Evolutionary conservation across 2,329 filamentous ascomycete species (phyloP).

Genomic region (Sclerotinia glacialis): DNA sequence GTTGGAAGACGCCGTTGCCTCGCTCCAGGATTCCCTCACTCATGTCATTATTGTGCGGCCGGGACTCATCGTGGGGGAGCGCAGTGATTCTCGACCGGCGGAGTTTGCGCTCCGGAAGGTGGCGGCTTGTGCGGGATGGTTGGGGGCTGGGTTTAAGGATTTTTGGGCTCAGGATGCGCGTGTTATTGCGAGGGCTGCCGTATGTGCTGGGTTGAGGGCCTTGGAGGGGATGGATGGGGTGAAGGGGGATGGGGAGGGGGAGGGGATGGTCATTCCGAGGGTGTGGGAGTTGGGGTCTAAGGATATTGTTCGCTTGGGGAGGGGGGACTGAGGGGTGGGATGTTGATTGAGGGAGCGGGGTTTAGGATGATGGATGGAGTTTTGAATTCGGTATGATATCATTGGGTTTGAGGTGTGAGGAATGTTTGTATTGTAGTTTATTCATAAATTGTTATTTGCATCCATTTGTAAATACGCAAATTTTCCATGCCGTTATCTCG

Average conservation of each 20-base stretch:
- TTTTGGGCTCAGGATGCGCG: slow-evolving; percentile 64
- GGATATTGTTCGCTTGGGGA: slow-evolving; percentile 53
- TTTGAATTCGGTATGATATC: background rate
- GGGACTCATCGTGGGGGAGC: slow-evolving; percentile 69
- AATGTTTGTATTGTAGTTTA: too few relatives aligned
- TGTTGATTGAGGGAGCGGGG: background rate
- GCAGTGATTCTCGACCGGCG: slow-evolving; percentile 57
- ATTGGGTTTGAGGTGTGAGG: too few relatives aligned
- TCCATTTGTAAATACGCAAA: background rate
- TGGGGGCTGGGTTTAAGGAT: slow-evolving; percentile 53
- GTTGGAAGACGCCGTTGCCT: slow-evolving; percentile 74
- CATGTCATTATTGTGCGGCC: slow-evolving; percentile 75
- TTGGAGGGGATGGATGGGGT: slow-evolving; percentile 49
- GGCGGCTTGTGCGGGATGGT: slow-evolving; percentile 52
- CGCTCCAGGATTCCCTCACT: slow-evolving; percentile 62
- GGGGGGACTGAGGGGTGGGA: slow-evolving; percentile 40
- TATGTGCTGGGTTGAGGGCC: slow-evolving; percentile 48
- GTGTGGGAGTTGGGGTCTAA: slow-evolving; percentile 48
- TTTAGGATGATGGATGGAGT: background rate
- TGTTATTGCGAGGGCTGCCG: slow-evolving; percentile 55
- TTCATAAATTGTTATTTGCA: too few relatives aligned
- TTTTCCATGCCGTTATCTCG: too few relatives aligned
- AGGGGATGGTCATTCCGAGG: slow-evolving; percentile 42
- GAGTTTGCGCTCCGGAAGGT: slow-evolving; percentile 58
- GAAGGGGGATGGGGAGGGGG: slow-evolving; percentile 46